Percentiles rank a stretch among this genome's conserved stretches.
phyloP scores from a whole-genome alignment of 1,139 yeast species.

The Candida dubliniensis region DNA sequence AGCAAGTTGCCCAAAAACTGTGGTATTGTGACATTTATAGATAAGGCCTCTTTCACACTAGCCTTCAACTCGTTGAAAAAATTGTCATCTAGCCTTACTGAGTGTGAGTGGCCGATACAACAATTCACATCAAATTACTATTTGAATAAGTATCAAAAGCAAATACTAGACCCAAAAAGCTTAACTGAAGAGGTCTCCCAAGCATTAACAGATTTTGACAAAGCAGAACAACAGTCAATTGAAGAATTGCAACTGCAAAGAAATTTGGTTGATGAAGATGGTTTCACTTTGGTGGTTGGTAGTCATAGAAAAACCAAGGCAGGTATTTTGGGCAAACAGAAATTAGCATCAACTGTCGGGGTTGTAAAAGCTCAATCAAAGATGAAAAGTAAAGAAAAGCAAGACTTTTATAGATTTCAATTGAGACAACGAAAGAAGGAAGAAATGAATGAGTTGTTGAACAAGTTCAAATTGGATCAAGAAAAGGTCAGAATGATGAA shows the following conservation, averaged over 20 bases:
- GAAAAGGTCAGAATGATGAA: slow-evolving; percentile 76
- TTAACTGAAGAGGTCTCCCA: slow-evolving; percentile 55
- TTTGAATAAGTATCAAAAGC: slow-evolving; percentile 26
- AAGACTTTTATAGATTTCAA: slow-evolving; percentile 95
- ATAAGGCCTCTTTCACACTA: slow-evolving; percentile 67
- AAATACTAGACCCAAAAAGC: slow-evolving; percentile 45
- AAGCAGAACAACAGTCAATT: slow-evolving; percentile 65
- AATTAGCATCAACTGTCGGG: slow-evolving; percentile 44
- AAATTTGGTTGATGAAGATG: slow-evolving; percentile 83
- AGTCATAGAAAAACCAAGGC: slow-evolving; percentile 78
- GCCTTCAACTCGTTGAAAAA: slow-evolving; percentile 63
- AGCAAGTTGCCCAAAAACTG: slow-evolving; percentile 67
- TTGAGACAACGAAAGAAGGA: slow-evolving; percentile 89
- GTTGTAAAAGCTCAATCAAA: slow-evolving; percentile 49
- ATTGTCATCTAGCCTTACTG: slow-evolving; percentile 27
- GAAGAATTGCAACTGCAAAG: slow-evolving; percentile 57
- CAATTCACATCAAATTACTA: slow-evolving; percentile 31
- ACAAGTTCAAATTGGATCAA: slow-evolving; percentile 87
- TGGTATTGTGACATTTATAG: slow-evolving; percentile 74
- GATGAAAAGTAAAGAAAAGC: slow-evolving; percentile 76
- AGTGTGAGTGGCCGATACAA: slow-evolving; percentile 35
- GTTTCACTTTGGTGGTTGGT: slow-evolving; percentile 88
- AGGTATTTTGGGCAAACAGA: slow-evolving; percentile 60
- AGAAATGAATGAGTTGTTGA: slow-evolving; percentile 84
- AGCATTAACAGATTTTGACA: slow-evolving; percentile 66